Evolutionary conservation across 1,284 basidiomycete genomes (phyloP).

Genomic region (Rhizoctonia solani): DNA sequence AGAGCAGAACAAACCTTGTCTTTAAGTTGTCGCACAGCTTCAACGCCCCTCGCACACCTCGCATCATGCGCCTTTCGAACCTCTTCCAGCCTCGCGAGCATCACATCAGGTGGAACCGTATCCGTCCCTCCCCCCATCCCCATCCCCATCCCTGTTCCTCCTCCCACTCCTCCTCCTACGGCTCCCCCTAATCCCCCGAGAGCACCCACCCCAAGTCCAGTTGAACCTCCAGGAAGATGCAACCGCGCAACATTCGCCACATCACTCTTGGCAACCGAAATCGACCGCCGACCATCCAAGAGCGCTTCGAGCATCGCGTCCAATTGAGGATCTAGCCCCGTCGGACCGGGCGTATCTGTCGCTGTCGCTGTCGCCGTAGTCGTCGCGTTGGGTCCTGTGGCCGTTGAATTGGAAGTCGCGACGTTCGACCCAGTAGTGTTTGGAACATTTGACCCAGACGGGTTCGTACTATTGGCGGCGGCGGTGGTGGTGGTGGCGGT

Average conservation of each 20-base stretch:
- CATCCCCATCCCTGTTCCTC: no score
- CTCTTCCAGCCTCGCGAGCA: slow-evolving; percentile 31
- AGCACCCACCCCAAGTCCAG: no score
- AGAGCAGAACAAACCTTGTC: slow-evolving; percentile 24
- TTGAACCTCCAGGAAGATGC: slow-evolving; percentile 1
- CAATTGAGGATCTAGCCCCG: slow-evolving; percentile 12
- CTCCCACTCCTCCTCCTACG: no score
- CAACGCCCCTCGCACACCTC: slow-evolving; percentile 23
- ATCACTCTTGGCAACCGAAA: neutral
- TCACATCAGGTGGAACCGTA: no score
- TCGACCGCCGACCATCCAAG: slow-evolving; percentile 12
- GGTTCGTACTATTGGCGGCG: no score
- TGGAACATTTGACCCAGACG: no score
- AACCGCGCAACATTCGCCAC: slow-evolving; percentile 7
- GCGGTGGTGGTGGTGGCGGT: no score
- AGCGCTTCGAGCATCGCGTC: slow-evolving; percentile 25
- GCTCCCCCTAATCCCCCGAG: no score
- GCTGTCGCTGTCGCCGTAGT: no score
- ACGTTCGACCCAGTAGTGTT: neutral
- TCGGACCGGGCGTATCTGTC: neutral
- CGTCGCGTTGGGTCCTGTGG: no score
- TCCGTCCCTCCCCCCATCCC: no score
- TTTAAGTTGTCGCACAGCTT: slow-evolving; percentile 26
- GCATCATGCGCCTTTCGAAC: slow-evolving; percentile 29
- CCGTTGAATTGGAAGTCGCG: no score